Base-by-base conservation (phyloP, 768 basidiomycete genomes). In the Mycena belliarum region DNA sequence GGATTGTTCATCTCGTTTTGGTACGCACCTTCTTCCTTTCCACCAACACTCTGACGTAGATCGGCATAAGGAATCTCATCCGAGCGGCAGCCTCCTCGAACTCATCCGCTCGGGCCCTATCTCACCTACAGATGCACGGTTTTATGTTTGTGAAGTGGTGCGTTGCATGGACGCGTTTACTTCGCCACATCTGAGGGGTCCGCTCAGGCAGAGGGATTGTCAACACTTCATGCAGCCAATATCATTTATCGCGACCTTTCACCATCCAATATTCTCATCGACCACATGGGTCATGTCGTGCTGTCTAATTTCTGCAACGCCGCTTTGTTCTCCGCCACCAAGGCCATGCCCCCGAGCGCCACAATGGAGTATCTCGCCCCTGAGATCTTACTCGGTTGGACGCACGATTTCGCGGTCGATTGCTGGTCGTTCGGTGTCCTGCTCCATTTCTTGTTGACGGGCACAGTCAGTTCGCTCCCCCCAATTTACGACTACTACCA, bases 351-450 rank as follows among this genome's bases (percentile, higher is more conserved):
- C 18, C 44, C 38, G 15, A 56, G 46, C 23, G 48, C 62, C 3
- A 50, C 57, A 37, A 43, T 63, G 41, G 65, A 64, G 40, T 82
- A 79, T 62, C 73, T 70, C 21, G 82, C 85, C 5, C 84, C 85
- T 1, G 85, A 86, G 60, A 57, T 82, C 0, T 57, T 84, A 14
- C 70, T 86, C 10, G 80, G 80, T 0, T 87, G 85, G 85, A 64
- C 72, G 16, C 78, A 82, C 50, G 79, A 82, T 60, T 71, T 65
- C 23, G 70, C 76, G 15, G 82, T 82, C 20, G 85, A 87, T 67
- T 79, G 76, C 60, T 87, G 85, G 85, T 78, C 79, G 0, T 83
- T 86, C 58, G 85, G 84, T 4, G 65, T 81, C 64, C 54, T 82
- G 35, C 52, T 86, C 37, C 79, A 77, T 57, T 82, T 76, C 59